Evolutionary conservation across 768 basidiomycete species (phyloP), one percentile per base, ranked within the genome.

Genomic region (Lentinula aciculospora): DNA sequence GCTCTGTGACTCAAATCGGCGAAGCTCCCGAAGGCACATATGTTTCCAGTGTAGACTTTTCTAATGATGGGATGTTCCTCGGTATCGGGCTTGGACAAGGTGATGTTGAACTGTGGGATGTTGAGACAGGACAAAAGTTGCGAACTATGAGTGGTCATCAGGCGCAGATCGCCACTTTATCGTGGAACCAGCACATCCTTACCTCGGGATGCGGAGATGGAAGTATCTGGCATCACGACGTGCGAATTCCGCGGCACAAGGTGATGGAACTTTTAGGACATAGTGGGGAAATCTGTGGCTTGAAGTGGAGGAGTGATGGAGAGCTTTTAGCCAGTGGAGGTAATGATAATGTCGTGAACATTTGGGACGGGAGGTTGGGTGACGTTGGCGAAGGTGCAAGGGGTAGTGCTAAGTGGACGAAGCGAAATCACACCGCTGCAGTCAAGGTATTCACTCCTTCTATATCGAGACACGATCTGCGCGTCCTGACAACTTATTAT

Each of bases 281-380:
- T 65, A 85, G 83, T 0, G 94, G 92, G 0, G 96, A 98, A 69
- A 92, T 97, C 12, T 98, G 95, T 67, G 94, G 95, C 2, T 67
- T 98, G 53, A 86, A 85, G 58, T 98, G 94, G 94, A 78, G 94
- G 46, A 67, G 77, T 2, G 95, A 95, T 63, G 93, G 94, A 0
- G 88, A 94, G 69, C 75, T 96, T 19, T 78, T 99, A 23, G 96
- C 96, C 0, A 94, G 92, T 62, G 96, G 96, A 2, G 96, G 94
- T 0, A 97, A 98, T 67, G 97, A 98, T 70, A 98, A 98, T 62
- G 94, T 97, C 19, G 94, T 98, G 55, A 96, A 97, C 66, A 88
- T 97, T 50, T 99, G 96, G 96, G 96, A 99, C 64, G 91, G 88
- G 5, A 80, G 91, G 56, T 75, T 90, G 0, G 82, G 83, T 0